phyloP scores from a whole-genome alignment of 257 asterid species.

The Nemophila menziesii region DNA sequence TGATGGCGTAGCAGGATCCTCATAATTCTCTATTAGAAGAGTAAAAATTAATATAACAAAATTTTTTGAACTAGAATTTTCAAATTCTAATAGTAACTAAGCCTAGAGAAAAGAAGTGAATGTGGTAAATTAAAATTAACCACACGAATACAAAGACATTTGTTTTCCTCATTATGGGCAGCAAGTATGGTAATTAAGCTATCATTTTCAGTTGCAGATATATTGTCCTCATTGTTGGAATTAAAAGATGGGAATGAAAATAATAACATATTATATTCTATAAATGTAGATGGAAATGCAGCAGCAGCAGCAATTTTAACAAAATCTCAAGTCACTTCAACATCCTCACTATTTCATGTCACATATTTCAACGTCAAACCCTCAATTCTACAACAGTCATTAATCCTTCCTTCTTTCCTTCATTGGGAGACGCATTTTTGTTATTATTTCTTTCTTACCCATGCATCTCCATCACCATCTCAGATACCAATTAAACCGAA shows the following conservation, averaged over 20 bases:
- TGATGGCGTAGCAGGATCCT: too few species aligned
- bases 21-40: too few species aligned
- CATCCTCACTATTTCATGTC: constrained; percentile 9
- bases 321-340: constrained; percentile 13
- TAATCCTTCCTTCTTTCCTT: background rate
- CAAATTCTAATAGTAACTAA: too few species aligned
- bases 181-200: background rate
- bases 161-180: background rate
- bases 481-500: background rate
- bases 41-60: too few species aligned
- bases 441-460: background rate
- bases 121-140: too few species aligned
- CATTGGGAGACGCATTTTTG: constrained; percentile 7
- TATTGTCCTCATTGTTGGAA: background rate
- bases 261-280: constrained; percentile 5
- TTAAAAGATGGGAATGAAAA: constrained; percentile 7
- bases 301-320: constrained; percentile 1
- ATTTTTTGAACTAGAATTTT: too few species aligned
- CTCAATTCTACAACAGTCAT: too few species aligned
- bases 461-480: too few species aligned
- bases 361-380: constrained; percentile 14
- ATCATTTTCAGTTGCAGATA: constrained; percentile 1
- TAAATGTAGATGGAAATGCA: background rate
- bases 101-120: too few species aligned
- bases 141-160: too few species aligned